Percentiles rank a stretch among this genome's conserved stretches.
phyloP scores from a whole-genome alignment of 2,329 filamentous ascomycete genomes.

The Stagonosporopsis tanaceti region DNA sequence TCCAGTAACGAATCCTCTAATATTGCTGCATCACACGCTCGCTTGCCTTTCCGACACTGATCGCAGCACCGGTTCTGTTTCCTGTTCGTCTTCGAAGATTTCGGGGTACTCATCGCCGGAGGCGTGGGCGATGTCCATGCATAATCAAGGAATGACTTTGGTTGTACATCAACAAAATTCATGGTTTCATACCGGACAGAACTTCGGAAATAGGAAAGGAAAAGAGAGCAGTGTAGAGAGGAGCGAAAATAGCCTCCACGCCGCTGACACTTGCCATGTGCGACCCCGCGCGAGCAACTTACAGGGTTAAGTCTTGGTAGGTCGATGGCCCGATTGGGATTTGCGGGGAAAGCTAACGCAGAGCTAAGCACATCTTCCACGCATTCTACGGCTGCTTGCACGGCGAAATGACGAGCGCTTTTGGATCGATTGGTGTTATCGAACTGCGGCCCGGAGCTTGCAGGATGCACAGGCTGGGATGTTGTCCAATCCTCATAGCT shows the following conservation, averaged over 20 bases:
- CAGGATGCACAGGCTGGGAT: not conserved
- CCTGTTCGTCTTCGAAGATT: constrained; percentile 46
- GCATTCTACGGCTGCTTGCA: constrained; percentile 6
- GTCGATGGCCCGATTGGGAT: constrained; percentile 30
- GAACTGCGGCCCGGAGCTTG: not conserved
- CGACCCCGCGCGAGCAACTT: constrained; percentile 35
- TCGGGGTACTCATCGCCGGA: constrained; percentile 28
- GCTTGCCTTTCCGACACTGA: constrained; percentile 56
- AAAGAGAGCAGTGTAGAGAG: constrained; percentile 25
- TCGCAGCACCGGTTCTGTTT: constrained; percentile 57
- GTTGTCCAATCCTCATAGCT: not conserved
- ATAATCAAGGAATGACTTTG: constrained; percentile 48
- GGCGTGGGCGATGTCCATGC: constrained; percentile 46
- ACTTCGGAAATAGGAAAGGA: constrained; percentile 40
- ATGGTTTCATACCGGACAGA: constrained; percentile 37
- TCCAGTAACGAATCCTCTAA: constrained; percentile 45
- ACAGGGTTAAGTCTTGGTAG: constrained; percentile 11
- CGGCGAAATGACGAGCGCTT: not conserved
- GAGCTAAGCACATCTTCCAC: constrained; percentile 19
- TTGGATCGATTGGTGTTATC: not conserved
- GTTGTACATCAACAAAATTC: constrained; percentile 50
- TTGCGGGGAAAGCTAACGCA: constrained; percentile 42
- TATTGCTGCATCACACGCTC: constrained; percentile 55
- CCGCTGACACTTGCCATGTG: constrained; percentile 34
- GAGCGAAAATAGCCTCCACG: constrained; percentile 23